A percentile compares a stretch with the other conserved stretches of the same genome.
Evolutionary conservation across 1,139 yeast species (phyloP).

Genomic region (Candida buenavistaensis): DNA sequence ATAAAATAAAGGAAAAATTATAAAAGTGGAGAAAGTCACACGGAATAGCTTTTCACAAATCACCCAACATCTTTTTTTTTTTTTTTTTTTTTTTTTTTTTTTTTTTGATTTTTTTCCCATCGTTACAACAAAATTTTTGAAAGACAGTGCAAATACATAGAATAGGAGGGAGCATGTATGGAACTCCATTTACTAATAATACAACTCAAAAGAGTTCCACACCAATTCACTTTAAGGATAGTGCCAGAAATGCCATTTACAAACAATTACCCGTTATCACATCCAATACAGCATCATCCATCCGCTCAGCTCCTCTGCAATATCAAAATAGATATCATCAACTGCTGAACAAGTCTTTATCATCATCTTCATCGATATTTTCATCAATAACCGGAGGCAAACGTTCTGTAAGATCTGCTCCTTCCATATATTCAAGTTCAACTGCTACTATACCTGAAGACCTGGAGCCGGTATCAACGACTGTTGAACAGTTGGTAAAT

Average conservation of each 20-base stretch:
- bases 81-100: not conserved
- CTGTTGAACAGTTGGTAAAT: conserved; percentile 47
- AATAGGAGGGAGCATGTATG: conserved; percentile 40
- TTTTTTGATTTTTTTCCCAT: not conserved
- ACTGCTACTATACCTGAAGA: conserved; percentile 53
- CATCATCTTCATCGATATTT: conserved; percentile 14
- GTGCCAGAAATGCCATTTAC: conserved; percentile 48
- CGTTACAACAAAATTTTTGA: not conserved
- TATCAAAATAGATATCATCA: conserved; percentile 16
- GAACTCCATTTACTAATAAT: conserved; percentile 37
- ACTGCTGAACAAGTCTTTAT: conserved; percentile 15
- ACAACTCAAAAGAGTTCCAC: conserved; percentile 30
- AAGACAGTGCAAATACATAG: not conserved
- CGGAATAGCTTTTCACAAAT: not conserved
- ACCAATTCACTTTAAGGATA: conserved; percentile 46
- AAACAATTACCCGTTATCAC: conserved; percentile 41
- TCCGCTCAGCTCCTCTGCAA: conserved; percentile 37
- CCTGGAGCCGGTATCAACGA: conserved; percentile 42
- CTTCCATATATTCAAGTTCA: conserved; percentile 42
- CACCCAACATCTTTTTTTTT: not conserved
- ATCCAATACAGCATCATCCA: conserved; percentile 25
- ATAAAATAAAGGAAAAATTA: not conserved
- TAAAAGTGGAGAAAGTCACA: not conserved
- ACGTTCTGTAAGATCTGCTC: conserved; percentile 45
- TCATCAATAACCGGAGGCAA: conserved; percentile 38